Percentiles rank a stretch among this genome's conserved stretches.
Evolutionary conservation across 2,329 filamentous ascomycete genomes (phyloP).

Genomic region (Sclerotinia spermophila): DNA sequence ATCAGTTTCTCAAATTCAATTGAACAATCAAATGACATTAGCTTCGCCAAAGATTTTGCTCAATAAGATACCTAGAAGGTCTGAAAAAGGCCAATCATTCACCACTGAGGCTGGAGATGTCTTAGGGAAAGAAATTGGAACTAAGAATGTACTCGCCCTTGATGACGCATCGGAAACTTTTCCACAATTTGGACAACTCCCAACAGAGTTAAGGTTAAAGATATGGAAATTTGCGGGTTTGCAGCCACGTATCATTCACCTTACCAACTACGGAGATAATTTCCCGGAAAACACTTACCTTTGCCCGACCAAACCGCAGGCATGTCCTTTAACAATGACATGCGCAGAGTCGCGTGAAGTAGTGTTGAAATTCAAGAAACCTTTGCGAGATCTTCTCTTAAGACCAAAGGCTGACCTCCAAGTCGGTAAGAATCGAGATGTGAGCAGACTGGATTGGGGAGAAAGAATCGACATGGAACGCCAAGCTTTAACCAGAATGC

Average conservation of each 20-base stretch:
- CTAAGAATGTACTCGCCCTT: background rate
- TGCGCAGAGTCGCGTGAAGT: background rate
- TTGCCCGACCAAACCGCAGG: background rate
- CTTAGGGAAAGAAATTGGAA: no score
- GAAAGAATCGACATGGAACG: no score
- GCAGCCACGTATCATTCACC: background rate
- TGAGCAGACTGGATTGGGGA: no score
- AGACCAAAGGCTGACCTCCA: background rate
- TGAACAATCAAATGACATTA: background rate
- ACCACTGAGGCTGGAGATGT: background rate
- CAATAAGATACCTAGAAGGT: background rate
- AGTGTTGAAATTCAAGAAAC: background rate
- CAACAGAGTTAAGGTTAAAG: background rate
- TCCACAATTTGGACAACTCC: background rate
- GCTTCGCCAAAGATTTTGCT: no score
- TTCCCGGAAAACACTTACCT: background rate
- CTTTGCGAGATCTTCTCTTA: background rate
- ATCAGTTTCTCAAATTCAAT: background rate
- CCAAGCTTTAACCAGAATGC: background rate
- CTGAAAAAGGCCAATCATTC: background rate
- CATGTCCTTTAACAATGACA: background rate
- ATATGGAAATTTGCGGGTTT: background rate
- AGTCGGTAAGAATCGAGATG: no score
- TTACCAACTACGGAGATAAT: background rate
- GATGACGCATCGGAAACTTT: background rate